Base-by-base conservation (phyloP, 495 filamentous ascomycete species). In the Neurospora sp. region DNA sequence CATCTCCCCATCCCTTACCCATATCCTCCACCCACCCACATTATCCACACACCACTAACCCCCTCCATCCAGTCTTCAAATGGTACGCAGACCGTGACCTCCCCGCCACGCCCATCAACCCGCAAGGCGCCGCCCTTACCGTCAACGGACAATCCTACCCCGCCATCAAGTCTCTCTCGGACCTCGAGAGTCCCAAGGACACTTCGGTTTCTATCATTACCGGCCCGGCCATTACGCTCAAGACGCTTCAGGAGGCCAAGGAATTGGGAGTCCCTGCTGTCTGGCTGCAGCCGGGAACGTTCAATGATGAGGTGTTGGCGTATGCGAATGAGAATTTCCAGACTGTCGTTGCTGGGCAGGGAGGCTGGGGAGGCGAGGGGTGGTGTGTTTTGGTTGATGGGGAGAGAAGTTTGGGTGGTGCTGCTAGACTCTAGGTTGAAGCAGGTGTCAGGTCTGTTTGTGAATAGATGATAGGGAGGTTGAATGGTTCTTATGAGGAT, bases 311-410 rank as follows among this genome's bases (percentile, higher is more conserved):
- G 48, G 91, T 91, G 59, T 76, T 97, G 74, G 83, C 84, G 9
- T 96, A 86, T 81, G 93, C 93, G 27, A 82, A 82, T 79, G 81
- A 81, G 59, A 79, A 83, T 77, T 93, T 95, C 79, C 83, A 88
- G 75, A 89, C 89, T 35, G 91, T 89, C 35, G 85, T 97, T 75
- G 87, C 84, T 9, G 93, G 91, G 5, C 87, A 89, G 7, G 91
- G 89, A 4, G 92, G 92, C 14, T 18, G 53, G 53, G 91, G 88
- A 31, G 82, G 85, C 44, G 93, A 96, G 82, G 94, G 94, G 4
- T 96, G 93, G 91, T 97, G 94, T 82, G 93, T 98, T 41, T 81
- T 97, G 70, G 94, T 97, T 14, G 92, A 97, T 85, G 94, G 94
- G 2, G 94, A 96, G 76, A 83, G 84, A 73, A 91, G 88, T 68